These are phyloP conservation scores for Fraxinus greggii DNA, from an alignment of 305 asterid species.

Conservation along the genomic window DNA sequence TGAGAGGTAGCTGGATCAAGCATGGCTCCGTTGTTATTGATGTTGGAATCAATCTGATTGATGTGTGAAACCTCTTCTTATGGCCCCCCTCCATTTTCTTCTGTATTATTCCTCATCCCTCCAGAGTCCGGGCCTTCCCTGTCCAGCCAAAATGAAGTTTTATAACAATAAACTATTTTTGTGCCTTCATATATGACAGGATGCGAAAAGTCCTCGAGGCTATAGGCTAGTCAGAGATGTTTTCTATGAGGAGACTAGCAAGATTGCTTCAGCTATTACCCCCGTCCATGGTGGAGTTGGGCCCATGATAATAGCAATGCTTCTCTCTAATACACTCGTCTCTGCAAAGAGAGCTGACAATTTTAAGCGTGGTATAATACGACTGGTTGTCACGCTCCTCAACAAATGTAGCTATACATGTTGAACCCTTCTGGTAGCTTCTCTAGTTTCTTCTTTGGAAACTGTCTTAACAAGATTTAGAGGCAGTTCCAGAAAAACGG, in stretches of 20 bases:
- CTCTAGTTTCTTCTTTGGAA: not conserved
- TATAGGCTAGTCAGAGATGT: conserved; percentile 49
- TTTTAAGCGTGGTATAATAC: conserved; percentile 34
- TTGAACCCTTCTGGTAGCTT: not conserved
- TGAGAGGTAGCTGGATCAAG: conserved; percentile 89
- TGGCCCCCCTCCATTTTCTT: not conserved
- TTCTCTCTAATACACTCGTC: conserved; percentile 70
- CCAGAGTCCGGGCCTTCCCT: not conserved
- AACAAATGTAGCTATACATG: not conserved
- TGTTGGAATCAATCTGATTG: conserved; percentile 81
- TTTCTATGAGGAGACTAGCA: conserved; percentile 43
- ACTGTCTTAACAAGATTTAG: not conserved
- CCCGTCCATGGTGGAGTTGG: conserved; percentile 58
- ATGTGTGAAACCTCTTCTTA: conserved; percentile 40
- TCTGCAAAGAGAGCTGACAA: conserved; percentile 70
- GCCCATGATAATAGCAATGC: conserved; percentile 53
- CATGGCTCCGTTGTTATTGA: conserved; percentile 87
- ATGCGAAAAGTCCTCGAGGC: conserved; percentile 41
- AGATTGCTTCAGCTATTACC: conserved; percentile 47
- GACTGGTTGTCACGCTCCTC: too few relatives aligned
- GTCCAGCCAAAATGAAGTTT: not conserved
- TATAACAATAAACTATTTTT: not conserved
- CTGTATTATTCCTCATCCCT: not conserved
- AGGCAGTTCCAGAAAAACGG: not conserved
- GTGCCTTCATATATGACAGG: conserved; percentile 41